Evolutionary conservation across 2,329 filamentous ascomycete genomes (phyloP), one percentile per base, ranked within the genome.

Genomic region (Proliferodiscus dingleyae): DNA sequence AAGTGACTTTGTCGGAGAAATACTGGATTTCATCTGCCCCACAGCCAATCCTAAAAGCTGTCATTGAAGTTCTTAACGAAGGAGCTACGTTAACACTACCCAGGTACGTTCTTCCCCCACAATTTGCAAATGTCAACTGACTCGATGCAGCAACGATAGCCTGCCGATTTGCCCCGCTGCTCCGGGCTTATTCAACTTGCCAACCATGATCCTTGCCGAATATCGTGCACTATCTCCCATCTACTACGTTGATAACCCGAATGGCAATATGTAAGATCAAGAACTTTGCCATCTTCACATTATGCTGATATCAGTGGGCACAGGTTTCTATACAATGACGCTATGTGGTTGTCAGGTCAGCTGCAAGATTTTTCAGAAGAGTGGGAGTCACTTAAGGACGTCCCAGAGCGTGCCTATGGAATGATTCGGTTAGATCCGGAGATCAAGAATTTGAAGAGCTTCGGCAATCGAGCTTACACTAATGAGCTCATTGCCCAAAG

Each of bases 11-110:
- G 36, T 85, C 77, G 50, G 93, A 98, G 67, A 86, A 78, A 1
- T 98, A 95, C 64, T 87, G 83, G 47, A 86, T 95, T 41, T 96
- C 91, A 0, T 85, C 86, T 2, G 85, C 96, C 64, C 91, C 93
- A 1, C 83, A 89, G 50, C 79, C 83, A 3, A 81, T 97, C 10
- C 72, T 90, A 16, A 73, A 78, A 15, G 73, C 87, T 22, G 80
- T 91, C 42, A 69, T 72, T 18, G 61, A 71, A 10, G 74, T 83
- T 22, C 64, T 78, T 50, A 76, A 83, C 49, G 81, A 86, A 53
- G 81, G 73, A 1, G 76, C 78, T 8, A 72, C 70, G 1, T 68
- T 91, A 37, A 78, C 79, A 19, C 61, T 72, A 32, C 66, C 77
- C 53, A 64, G 67, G 71, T 70, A 67, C 59, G 68, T 63, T n/a